phyloP scores from a whole-genome alignment of 257 asterid species.

The Petunia secreta region DNA sequence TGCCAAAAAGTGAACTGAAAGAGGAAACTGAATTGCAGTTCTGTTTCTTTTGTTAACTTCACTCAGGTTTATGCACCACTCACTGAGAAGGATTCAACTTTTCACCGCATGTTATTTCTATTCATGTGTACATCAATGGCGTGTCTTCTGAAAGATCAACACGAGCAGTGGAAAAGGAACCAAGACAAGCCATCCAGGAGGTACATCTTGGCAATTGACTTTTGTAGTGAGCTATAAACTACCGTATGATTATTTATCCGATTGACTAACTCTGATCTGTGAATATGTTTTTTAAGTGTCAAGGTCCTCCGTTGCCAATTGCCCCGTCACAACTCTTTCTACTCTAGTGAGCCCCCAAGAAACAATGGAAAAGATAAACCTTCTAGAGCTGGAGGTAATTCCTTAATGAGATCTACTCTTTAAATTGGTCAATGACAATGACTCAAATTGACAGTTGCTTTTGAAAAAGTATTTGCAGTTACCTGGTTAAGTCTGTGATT shows the following conservation, averaged over 20 bases:
- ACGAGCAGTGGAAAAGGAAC: slow-evolving; percentile 83
- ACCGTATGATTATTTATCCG: not conserved
- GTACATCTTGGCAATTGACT: slow-evolving; percentile 37
- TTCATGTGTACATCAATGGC: slow-evolving; percentile 89
- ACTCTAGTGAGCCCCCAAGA: slow-evolving; percentile 72
- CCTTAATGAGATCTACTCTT: not conserved
- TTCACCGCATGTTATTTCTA: slow-evolving; percentile 70
- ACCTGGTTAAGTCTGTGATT: not conserved
- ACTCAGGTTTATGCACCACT: slow-evolving; percentile 87
- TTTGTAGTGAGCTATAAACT: not conserved
- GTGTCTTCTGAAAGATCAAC: slow-evolving; percentile 86
- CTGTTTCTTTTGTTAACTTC: slow-evolving; percentile 19
- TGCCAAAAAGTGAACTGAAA: not conserved
- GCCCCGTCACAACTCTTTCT: slow-evolving; percentile 70
- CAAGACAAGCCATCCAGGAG: slow-evolving; percentile 65
- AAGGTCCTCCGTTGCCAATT: slow-evolving; percentile 87
- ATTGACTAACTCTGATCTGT: slow-evolving; percentile 32
- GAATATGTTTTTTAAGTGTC: slow-evolving; percentile 48
- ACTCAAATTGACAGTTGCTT: slow-evolving; percentile 4
- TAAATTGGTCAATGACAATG: slow-evolving; percentile 15
- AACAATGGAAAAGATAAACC: slow-evolving; percentile 68
- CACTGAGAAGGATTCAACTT: slow-evolving; percentile 66
- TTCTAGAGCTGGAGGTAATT: slow-evolving; percentile 65
- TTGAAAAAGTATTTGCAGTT: not conserved
- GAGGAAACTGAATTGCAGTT: slow-evolving; percentile 4